Percentiles rank a stretch among this genome's conserved stretches.
Evolutionary conservation across 176 grass and related monocot species (phyloP).

Genomic region (Musa schizocarpa): DNA sequence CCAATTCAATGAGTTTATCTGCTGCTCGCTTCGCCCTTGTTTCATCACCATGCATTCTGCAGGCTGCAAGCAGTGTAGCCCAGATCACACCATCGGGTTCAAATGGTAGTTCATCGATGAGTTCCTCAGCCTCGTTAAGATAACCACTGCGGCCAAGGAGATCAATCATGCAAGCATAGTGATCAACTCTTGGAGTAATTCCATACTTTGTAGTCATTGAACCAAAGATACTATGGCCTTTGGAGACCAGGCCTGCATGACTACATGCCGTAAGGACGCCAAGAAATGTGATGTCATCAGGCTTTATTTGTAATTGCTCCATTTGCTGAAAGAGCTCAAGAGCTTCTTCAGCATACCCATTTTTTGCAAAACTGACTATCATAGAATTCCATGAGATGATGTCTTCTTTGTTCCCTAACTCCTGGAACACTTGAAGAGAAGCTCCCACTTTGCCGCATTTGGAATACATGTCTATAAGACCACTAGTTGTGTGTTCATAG

Average conservation of each 20-base stretch:
- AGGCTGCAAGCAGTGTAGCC: constrained; percentile 52
- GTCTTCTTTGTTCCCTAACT: constrained; percentile 38
- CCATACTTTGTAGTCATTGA: constrained; percentile 37
- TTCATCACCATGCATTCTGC: constrained; percentile 58
- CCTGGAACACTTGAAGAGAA: constrained; percentile 47
- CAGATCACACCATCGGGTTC: constrained; percentile 63
- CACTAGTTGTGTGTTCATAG: constrained; percentile 35
- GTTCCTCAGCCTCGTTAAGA: constrained; percentile 54
- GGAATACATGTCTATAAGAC: constrained; percentile 65
- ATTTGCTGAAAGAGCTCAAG: constrained; percentile 50
- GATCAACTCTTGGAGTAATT: constrained; percentile 46
- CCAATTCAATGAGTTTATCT: constrained; percentile 44
- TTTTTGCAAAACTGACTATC: constrained; percentile 64
- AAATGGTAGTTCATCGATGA: constrained; percentile 47
- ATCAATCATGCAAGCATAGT: constrained; percentile 62
- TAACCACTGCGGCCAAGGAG: constrained; percentile 53
- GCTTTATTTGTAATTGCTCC: constrained; percentile 33
- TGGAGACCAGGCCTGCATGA: constrained; percentile 45
- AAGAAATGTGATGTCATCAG: constrained; percentile 55
- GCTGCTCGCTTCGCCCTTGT: constrained; percentile 43
- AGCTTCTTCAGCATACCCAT: constrained; percentile 47
- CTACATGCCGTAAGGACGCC: constrained; percentile 55
- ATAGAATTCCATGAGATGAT: constrained; percentile 62
- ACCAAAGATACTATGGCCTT: constrained; percentile 40
- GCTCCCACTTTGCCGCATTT: constrained; percentile 55